Evolutionary conservation across 139 green algal species (phyloP), one percentile per base, ranked within the genome.

Genomic region (Ulvella scutata): DNA sequence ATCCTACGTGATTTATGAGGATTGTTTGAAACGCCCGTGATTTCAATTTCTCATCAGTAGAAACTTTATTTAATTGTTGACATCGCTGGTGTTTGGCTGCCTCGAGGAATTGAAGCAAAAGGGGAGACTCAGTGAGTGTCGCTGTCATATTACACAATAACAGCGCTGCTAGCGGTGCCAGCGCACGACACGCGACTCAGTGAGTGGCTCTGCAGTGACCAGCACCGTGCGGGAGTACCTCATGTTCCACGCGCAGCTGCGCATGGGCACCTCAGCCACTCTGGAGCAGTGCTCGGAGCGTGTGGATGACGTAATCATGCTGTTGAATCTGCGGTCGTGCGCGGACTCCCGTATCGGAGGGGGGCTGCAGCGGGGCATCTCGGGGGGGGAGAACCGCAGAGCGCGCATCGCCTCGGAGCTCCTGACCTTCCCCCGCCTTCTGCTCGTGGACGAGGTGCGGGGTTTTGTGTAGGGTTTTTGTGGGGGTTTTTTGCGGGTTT

Each of bases 371-470:
- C 75, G 83, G 3, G 86, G 84, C 26, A 73, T 91, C 40, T 82
- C 77, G 4, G 79, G 79, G 39, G 37, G 73, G 39, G 7, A 92
- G 81, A 88, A 87, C 62, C 81, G 86, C 2, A 76, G 88, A 6
- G 83, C 91, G 38, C 84, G 74, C 74, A 89, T 93, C 62, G 88
- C 78, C 21, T 82, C 81, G 7, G 86, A 93, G 82, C 82, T 93
- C 75, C 79, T 93, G 7, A 86, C 80, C 13, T 74, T 78, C 23
- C 89, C 90, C 2, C 81, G 79, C 3, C 60, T 95, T 51, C 79
- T 94, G 79, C 85, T 93, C 61, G 78, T 93, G 77, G 90, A 95
- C 78, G 90, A 95, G n/a, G n/a, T n/a, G n/a, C n/a, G n/a, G n/a
- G n/a, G n/a, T n/a, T n/a, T n/a, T n/a, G n/a, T n/a, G n/a, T n/a